Evolutionary conservation across 495 filamentous ascomycete species (phyloP).

Genomic region (Aspergillus baeticus): DNA sequence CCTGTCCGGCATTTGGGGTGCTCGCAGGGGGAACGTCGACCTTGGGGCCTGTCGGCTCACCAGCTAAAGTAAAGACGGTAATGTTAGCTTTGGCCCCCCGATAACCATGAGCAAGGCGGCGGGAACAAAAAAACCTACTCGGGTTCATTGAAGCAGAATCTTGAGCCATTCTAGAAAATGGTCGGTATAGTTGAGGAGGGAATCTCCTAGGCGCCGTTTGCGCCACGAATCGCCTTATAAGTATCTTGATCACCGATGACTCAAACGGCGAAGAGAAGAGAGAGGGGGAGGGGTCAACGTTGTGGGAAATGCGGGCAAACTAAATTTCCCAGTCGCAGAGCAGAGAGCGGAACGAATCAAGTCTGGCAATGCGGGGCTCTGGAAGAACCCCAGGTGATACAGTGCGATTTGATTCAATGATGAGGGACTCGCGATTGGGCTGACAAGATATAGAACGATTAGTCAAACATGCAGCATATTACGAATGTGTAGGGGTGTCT

Average conservation of each 20-base stretch:
- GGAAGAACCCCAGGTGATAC: conserved; percentile 14
- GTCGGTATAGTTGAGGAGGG: conserved; percentile 41
- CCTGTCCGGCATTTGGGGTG: conserved; percentile 47
- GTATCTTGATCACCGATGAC: conserved; percentile 44
- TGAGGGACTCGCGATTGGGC: neutral
- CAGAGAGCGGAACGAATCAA: conserved; percentile 31
- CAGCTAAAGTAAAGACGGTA: conserved; percentile 33
- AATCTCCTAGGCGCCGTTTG: conserved; percentile 50
- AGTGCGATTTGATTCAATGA: conserved; percentile 11
- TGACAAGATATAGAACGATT: neutral
- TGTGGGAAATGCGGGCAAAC: conserved; percentile 31
- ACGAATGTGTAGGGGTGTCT: neutral
- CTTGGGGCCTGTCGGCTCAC: conserved; percentile 52
- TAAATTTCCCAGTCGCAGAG: conserved; percentile 31
- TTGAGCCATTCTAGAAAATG: conserved; percentile 58
- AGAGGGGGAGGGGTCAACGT: conserved; percentile 26
- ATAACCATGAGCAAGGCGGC: neutral
- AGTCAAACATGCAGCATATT: neutral
- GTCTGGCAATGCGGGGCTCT: conserved; percentile 20
- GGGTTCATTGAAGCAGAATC: conserved; percentile 56
- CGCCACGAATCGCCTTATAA: conserved; percentile 49
- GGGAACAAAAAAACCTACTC: conserved; percentile 35
- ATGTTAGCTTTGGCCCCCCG: conserved; percentile 12
- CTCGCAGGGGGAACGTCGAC: conserved; percentile 45
- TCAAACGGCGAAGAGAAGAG: conserved; percentile 21